A percentile compares a stretch with the other conserved stretches of the same genome.
These are phyloP conservation scores for Triticum dicoccoides DNA, from an alignment of 176 grass and related monocot species.

Conservation along the genomic window DNA sequence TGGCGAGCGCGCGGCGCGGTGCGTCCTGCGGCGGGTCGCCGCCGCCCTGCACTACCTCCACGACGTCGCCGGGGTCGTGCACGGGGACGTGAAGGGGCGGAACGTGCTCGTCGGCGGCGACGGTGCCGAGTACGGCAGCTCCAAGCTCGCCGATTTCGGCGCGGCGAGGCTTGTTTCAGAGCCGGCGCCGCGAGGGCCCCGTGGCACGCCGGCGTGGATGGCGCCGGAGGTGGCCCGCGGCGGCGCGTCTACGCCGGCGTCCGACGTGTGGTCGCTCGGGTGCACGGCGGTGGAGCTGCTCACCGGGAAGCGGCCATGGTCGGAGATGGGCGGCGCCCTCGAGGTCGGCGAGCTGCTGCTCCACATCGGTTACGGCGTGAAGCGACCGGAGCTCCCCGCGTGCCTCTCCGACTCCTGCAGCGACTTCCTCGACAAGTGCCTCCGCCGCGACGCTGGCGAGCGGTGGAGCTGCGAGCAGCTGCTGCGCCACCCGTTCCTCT, in stretches of 20 bases:
- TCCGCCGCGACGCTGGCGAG: conserved; percentile 55
- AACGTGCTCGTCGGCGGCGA: conserved; percentile 59
- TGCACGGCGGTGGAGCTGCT: conserved; percentile 89
- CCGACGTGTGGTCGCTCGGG: conserved; percentile 89
- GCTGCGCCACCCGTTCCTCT: conserved; percentile 73
- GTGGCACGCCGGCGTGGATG: conserved; percentile 89
- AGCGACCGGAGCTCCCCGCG: conserved; percentile 48
- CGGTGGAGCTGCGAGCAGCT: conserved; percentile 68
- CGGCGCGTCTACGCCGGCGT: conserved; percentile 44
- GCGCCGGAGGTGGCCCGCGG: conserved; percentile 82
- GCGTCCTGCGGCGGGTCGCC: conserved; percentile 45
- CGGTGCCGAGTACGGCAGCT: neutral
- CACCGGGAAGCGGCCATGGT: conserved; percentile 68
- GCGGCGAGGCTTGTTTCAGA: conserved; percentile 49
- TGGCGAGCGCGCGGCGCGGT: conserved; percentile 42
- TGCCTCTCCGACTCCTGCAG: conserved; percentile 44
- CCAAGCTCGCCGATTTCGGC: conserved; percentile 82
- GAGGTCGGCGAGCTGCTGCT: conserved; percentile 51
- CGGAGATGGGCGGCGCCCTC: conserved; percentile 37
- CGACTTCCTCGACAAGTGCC: conserved; percentile 83
- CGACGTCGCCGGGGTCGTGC: conserved; percentile 58
- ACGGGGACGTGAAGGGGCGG: conserved; percentile 85
- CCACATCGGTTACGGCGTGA: conserved; percentile 54
- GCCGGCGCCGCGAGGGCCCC: neutral
- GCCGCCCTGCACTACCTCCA: conserved; percentile 73